Percentiles rank a stretch among this genome's conserved stretches.
These are phyloP conservation scores for Cupressus sempervirens DNA, from an alignment of 75 land plant species.

Conservation along the genomic window DNA sequence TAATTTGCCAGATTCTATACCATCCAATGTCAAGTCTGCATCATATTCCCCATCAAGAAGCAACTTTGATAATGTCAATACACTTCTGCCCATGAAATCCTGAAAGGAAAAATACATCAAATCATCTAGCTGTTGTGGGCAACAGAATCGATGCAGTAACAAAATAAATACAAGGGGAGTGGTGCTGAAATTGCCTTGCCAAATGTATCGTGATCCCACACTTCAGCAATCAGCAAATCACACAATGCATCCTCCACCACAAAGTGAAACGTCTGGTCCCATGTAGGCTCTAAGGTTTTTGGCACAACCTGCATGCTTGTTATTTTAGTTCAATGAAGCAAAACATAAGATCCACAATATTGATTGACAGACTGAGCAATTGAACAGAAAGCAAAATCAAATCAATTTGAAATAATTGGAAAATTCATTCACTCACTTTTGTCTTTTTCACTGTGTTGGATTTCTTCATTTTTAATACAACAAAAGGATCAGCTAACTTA, in stretches of 20 bases:
- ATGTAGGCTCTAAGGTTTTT: constrained; percentile 74
- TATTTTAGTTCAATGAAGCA: neutral
- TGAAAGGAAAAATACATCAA: constrained; percentile 11
- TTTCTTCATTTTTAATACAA: constrained; percentile 72
- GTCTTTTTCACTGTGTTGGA: constrained; percentile 51
- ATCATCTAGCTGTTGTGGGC: neutral
- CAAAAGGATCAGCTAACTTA: constrained; percentile 77
- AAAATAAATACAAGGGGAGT: neutral
- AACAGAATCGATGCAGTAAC: neutral
- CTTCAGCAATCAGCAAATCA: constrained; percentile 82
- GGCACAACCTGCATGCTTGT: constrained; percentile 60
- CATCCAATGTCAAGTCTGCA: constrained; percentile 31
- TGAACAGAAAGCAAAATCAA: neutral
- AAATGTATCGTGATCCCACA: constrained; percentile 91
- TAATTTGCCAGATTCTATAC: constrained; percentile 38
- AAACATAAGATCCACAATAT: neutral
- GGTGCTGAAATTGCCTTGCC: constrained; percentile 57
- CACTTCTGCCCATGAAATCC: constrained; percentile 53
- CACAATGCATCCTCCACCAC: constrained; percentile 90
- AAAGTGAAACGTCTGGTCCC: constrained; percentile 94
- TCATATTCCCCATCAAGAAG: constrained; percentile 37
- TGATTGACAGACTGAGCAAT: neutral
- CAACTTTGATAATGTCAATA: constrained; percentile 51
- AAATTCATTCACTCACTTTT: constrained; percentile 29
- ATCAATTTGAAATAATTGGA: neutral